These are phyloP conservation scores for Apiosordaria backusii DNA, from an alignment of 495 filamentous ascomycete genomes.

Conservation along the genomic window DNA sequence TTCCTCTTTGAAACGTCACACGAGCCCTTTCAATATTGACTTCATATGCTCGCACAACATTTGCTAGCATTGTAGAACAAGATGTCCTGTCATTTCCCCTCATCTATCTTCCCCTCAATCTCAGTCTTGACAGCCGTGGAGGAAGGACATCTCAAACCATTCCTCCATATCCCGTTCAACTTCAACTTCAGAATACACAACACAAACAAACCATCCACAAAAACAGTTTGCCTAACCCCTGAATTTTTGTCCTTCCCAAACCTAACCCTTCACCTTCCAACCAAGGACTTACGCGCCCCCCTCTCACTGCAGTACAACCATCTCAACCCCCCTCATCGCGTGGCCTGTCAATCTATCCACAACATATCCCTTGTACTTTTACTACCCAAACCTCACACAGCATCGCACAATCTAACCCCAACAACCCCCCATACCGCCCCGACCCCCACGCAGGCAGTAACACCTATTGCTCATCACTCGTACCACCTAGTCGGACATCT, in stretches of 20 bases:
- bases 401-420: not conserved
- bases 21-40: not conserved
- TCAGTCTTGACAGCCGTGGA: not conserved
- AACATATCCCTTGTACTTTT: not conserved
- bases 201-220: too few species aligned
- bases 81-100: not conserved
- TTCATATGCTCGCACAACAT: not conserved
- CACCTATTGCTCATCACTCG: not conserved
- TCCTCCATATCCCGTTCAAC: too few species aligned
- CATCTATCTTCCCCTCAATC: not conserved
- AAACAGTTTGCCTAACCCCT: not conserved
- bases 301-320: not conserved
- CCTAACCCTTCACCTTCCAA: too few species aligned
- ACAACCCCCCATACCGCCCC: too few species aligned
- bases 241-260: not conserved
- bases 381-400: not conserved
- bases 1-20: not conserved
- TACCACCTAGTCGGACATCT: not conserved
- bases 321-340: not conserved
- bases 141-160: too few species aligned
- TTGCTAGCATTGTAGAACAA: not conserved
- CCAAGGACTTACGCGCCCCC: too few species aligned
- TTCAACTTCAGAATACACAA: too few species aligned
- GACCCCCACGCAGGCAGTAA: not conserved
- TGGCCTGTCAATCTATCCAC: not conserved